Evolutionary conservation across 2,329 filamentous ascomycete genomes (phyloP).

Genomic region (Teratosphaeria viscida): DNA sequence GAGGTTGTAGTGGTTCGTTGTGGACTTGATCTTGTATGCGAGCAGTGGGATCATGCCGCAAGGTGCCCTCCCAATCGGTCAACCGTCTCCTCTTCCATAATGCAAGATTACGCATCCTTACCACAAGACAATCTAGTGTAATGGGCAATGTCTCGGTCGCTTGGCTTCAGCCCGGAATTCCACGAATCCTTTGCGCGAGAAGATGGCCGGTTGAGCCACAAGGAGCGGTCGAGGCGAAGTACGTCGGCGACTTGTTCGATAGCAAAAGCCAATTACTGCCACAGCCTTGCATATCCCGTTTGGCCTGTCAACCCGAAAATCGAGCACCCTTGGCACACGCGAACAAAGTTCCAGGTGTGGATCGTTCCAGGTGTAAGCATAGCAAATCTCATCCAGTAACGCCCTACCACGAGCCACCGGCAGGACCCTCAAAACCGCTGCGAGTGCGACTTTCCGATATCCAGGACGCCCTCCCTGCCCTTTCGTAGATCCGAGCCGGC

Average conservation of each 20-base stretch:
- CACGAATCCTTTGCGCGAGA: neutral
- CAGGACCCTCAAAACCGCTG: neutral
- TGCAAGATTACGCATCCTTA: neutral
- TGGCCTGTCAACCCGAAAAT: neutral
- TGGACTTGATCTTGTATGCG: neutral
- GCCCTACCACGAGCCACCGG: neutral
- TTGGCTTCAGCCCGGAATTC: neutral
- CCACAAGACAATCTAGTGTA: neutral
- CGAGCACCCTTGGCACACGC: neutral
- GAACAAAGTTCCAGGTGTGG: neutral
- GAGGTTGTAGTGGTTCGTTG: conserved; percentile 1
- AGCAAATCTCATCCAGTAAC: neutral
- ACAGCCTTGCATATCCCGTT: neutral
- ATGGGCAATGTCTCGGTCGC: neutral
- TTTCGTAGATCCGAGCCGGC: neutral
- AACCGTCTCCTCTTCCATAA: neutral
- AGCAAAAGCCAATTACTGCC: neutral
- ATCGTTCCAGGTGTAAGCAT: neutral
- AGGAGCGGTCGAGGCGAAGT: neutral
- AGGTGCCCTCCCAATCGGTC: neutral
- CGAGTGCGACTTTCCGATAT: neutral
- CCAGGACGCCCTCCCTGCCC: neutral
- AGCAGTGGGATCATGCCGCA: neutral
- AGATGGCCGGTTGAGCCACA: neutral
- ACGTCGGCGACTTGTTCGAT: neutral